Percentiles rank a stretch among this genome's conserved stretches.
phyloP scores from a whole-genome alignment of 441 rosid species.

The Pelargonium fulgidum region DNA sequence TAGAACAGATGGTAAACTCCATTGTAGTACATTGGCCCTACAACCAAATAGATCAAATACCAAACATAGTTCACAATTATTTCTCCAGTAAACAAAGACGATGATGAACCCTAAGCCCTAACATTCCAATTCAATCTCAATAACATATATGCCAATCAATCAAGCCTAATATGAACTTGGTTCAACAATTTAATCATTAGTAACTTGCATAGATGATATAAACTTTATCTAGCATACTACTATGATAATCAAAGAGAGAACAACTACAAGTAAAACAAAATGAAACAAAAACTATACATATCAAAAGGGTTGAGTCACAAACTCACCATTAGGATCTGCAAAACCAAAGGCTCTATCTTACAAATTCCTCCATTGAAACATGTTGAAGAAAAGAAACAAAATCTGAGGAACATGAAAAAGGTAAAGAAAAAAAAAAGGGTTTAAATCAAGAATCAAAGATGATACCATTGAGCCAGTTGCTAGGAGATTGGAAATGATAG shows the following conservation, averaged over 20 bases:
- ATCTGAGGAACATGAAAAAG: neutral
- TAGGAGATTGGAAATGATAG: neutral
- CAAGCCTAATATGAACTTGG: neutral
- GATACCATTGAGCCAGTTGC: constrained; percentile 5
- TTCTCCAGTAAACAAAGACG: neutral
- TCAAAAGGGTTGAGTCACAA: neutral
- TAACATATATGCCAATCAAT: neutral
- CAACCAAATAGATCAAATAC: neutral
- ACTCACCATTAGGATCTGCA: constrained; percentile 7
- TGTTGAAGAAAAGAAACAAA: constrained; percentile 1
- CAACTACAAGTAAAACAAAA: neutral
- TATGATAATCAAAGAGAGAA: neutral
- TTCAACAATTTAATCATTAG: neutral
- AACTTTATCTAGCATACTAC: neutral
- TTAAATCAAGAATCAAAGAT: neutral
- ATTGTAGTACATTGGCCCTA: constrained; percentile 17
- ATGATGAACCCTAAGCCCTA: neutral
- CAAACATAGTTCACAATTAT: neutral
- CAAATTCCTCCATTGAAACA: constrained; percentile 4
- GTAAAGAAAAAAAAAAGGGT: neutral
- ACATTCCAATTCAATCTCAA: neutral
- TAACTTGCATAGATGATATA: neutral
- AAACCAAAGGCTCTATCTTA: neutral
- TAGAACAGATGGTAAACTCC: constrained; percentile 23
- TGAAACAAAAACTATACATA: neutral